Evolutionary conservation across 345 rosid species (phyloP).

Genomic region (Cardamine chenopodiifolia): DNA sequence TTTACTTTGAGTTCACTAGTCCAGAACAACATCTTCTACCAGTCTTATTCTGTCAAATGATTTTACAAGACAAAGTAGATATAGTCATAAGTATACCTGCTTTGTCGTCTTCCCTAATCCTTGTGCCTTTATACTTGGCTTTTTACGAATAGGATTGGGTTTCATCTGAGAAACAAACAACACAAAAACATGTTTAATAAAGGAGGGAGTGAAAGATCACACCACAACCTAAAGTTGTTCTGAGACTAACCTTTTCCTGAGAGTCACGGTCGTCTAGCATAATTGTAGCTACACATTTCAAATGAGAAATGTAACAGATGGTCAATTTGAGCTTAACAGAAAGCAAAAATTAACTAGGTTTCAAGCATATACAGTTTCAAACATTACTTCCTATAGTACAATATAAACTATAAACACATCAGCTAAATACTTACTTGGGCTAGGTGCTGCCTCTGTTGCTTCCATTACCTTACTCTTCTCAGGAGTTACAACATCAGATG

Average conservation of each 20-base stretch:
- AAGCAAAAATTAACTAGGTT: background rate
- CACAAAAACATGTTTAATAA: conserved; percentile 26
- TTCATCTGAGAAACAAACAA: conserved; percentile 48
- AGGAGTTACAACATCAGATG: conserved; percentile 41
- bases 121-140: conserved; percentile 50
- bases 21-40: conserved; percentile 14
- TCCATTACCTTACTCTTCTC: conserved; percentile 39
- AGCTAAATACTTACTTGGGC: conserved; percentile 51
- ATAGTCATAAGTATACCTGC: conserved; percentile 45
- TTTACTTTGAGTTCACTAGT: background rate
- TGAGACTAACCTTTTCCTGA: conserved; percentile 56
- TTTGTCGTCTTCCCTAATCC: conserved; percentile 53
- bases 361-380: conserved; percentile 18
- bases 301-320: conserved; percentile 3
- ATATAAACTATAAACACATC: conserved; percentile 1
- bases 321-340: conserved; percentile 4
- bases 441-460: conserved; percentile 34
- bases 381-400: background rate
- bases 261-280: conserved; percentile 48
- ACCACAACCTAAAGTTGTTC: conserved; percentile 11
- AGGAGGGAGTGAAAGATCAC: conserved; percentile 22
- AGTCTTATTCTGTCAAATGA: conserved; percentile 15
- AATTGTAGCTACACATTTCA: conserved; percentile 52
- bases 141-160: conserved; percentile 51
- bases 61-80: conserved; percentile 8